Evolutionary conservation across 805 yeast genomes (phyloP), one percentile per base, ranked within the genome.

Genomic region (Torulaspora quercuum): DNA sequence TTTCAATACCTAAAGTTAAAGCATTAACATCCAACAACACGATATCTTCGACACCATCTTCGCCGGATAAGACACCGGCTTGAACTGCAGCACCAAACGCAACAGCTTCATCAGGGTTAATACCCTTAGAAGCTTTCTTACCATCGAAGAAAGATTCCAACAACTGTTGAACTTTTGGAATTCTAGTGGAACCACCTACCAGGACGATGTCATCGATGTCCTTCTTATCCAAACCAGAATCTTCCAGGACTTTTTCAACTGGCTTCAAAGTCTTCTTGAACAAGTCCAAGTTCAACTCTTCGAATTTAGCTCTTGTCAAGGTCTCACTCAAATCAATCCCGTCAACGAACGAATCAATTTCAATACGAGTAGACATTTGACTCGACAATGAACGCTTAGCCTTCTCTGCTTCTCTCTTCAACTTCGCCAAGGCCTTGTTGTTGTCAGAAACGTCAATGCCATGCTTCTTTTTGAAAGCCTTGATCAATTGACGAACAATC

Each of bases 61-160:
- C 96, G 67, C 97, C 97, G 39, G 95, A 80, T 50, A 90, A 73
- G 53, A 90, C 94, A 73, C 97, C 97, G 41, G 95, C 97, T 74
- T 90, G 98, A 48, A 90, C 97, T 48, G 98, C 97, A 45, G 97
- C 97, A 78, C 98, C 98, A 58, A 81, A 90, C 28, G 97, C 98
- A 60, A 90, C 97, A 64, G 98, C 98, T 75, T 90, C 98, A 72
- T 90, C 98, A 48, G 98, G 97, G 75, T 90, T 90, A 61, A 90
- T 90, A 58, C 95, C 90, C 78, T 89, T 90, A 52, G 95, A 86
- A 50, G 95, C 90, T 70, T 88, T 88, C 76, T 92, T 90, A 57
- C 95, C 95, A 59, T 82, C 80, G 63, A 90, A 90, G 77, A 69
- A 88, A 49, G 82, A 76, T 70, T 90, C 95, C 53, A 90, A 76